Base-by-base conservation (phyloP, 768 basidiomycete species). In the Xerocomellus intermedius region DNA sequence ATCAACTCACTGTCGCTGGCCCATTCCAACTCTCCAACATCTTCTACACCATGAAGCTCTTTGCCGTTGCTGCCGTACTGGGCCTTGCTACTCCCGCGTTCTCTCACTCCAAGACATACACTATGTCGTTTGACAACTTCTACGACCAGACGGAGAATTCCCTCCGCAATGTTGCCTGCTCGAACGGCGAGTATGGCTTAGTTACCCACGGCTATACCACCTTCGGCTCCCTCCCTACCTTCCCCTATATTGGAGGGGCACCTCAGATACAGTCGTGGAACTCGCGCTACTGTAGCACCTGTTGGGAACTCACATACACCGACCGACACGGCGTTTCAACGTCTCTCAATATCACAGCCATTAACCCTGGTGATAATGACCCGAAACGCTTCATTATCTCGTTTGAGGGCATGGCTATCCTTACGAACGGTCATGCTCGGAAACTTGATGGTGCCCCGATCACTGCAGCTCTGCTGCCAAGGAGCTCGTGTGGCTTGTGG, bases 261-360 rank as follows among this genome's bases (percentile, higher is more conserved):
- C 71, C 74, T 16, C 81, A 76, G 36, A 72, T 87, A 52, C 67
- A 66, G 7, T 78, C 77, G 26, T 86, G 71, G 69, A 75, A 82
- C 64, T 85, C 82, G 1, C 55, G 66, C 2, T 70, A 73, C 42
- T 87, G 85, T 60, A 83, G 83, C 2, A 76, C 77, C 24, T 87
- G 86, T 69, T 87, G 83, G 83, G 51, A 74, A 54, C 64, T 87
- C 58, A 77, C 79, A 6, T 85, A 77, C 67, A 73, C 74, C 36
- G 12, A 55, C 50, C 33, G 56, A 8, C 48, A 63, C 9, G 73
- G 73, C 6, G 58, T 54, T 2, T 66, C 63, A 22, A 75, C 57
- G 52, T 77, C 65, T 50, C 74, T 84, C 66, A 77, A 76, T 42
- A 64, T 85, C 13, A 67, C 81, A 4, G 84, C 79, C 2, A 69